phyloP scores from a whole-genome alignment of 768 basidiomycete species.

The Mycena maculata region DNA sequence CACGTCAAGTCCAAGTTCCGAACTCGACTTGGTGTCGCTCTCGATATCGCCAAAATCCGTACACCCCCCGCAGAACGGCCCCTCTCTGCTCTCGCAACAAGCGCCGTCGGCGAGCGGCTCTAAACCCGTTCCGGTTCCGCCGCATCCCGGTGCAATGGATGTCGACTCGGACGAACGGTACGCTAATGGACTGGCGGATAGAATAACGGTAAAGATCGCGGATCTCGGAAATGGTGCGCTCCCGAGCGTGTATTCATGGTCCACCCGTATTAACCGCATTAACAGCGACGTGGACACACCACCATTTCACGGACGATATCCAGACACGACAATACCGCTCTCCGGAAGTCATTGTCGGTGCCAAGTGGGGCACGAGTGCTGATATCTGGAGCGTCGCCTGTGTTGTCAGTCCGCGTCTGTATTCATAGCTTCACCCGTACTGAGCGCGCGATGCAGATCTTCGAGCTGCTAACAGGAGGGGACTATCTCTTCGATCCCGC shows the following conservation, averaged over 20 bases:
- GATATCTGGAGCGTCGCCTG: slow-evolving; percentile 98
- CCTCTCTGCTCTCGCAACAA: slow-evolving; percentile 81
- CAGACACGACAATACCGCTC: slow-evolving; percentile 97
- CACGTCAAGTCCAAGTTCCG: slow-evolving; percentile 28
- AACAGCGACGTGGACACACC: slow-evolving; percentile 87
- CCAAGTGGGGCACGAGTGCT: slow-evolving; percentile 94
- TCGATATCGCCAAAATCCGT: slow-evolving; percentile 36
- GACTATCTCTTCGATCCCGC: slow-evolving; percentile 99
- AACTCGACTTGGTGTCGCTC: slow-evolving; percentile 29
- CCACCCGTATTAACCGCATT: slow-evolving; percentile 14
- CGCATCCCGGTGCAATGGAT: slow-evolving; percentile 36
- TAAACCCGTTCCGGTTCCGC: slow-evolving; percentile 41
- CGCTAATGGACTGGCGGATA: slow-evolving; percentile 51
- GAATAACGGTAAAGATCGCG: slow-evolving; percentile 98
- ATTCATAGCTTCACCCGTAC: background rate
- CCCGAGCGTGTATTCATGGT: slow-evolving; percentile 5
- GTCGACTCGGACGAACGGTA: slow-evolving; percentile 30
- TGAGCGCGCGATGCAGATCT: slow-evolving; percentile 60
- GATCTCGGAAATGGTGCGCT: slow-evolving; percentile 93
- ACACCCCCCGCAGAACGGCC: slow-evolving; percentile 51
- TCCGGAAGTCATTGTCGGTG: slow-evolving; percentile 97
- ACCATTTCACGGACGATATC: slow-evolving; percentile 99
- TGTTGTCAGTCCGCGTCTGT: slow-evolving; percentile 70
- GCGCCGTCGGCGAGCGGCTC: slow-evolving; percentile 53
- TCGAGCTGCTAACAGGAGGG: slow-evolving; percentile 95